Conservation (phyloP, 768 basidiomycete genomes). For the Tricholoma flavovirens region DNA sequence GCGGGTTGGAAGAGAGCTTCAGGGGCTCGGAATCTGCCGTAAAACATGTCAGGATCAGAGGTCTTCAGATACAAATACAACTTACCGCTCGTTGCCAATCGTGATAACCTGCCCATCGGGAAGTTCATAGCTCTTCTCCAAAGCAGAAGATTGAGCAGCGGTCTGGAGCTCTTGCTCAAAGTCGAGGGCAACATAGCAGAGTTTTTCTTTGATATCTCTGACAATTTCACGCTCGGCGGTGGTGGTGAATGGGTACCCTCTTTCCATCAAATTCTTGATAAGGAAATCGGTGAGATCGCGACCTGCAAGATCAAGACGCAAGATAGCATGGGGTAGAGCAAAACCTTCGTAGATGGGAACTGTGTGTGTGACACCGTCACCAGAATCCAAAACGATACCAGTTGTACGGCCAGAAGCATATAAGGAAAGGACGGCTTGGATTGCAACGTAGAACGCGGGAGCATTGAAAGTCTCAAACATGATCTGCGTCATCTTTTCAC, state of each 20-base stretch:
- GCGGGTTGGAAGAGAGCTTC: conserved; percentile 93
- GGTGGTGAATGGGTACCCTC: conserved; percentile 92
- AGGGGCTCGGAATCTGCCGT: conserved; percentile 77
- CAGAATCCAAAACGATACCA: conserved; percentile 92
- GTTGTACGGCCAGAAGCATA: conserved; percentile 96
- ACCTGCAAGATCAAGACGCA: conserved; percentile 87
- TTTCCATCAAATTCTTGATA: conserved; percentile 82
- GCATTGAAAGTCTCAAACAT: conserved; percentile 97
- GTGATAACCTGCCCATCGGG: conserved; percentile 94
- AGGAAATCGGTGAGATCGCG: conserved; percentile 85
- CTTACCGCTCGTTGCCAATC: conserved; percentile 87
- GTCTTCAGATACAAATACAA: conserved; percentile 38
- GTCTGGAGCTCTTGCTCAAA: conserved; percentile 93
- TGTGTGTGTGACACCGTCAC: conserved; percentile 94
- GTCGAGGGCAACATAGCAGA: conserved; percentile 92
- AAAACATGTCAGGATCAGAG: conserved; percentile 45
- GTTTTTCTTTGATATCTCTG: conserved; percentile 96
- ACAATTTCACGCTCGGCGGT: conserved; percentile 93
- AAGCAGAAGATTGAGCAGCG: conserved; percentile 80
- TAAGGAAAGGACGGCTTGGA: conserved; percentile 86
- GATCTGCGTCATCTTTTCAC: conserved; percentile 94
- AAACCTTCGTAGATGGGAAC: conserved; percentile 97
- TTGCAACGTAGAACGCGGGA: conserved; percentile 87
- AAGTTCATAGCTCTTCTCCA: conserved; percentile 92
- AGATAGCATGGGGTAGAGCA: conserved; percentile 87